Evolutionary conservation across 2,329 filamentous ascomycete species (phyloP).

Genomic region (Alternaria sp.): DNA sequence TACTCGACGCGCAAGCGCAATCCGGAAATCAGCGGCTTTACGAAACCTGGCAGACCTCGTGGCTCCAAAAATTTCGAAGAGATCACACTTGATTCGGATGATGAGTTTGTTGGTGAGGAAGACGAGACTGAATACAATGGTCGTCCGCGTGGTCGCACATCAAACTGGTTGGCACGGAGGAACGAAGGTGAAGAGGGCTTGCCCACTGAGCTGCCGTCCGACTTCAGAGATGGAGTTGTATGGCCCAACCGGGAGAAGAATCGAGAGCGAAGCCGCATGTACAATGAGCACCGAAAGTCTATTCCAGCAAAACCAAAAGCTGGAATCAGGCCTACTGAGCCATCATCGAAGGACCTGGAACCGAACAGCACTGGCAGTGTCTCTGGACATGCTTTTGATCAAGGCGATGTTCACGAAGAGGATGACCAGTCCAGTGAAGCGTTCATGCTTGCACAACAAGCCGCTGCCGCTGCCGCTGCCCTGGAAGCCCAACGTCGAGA

Average conservation of each 20-base stretch:
- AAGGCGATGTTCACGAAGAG: constrained; percentile 43
- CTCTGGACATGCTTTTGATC: constrained; percentile 36
- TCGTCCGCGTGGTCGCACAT: constrained; percentile 39
- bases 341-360: constrained; percentile 35
- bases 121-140: constrained; percentile 26
- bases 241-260: constrained; percentile 42
- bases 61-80: constrained; percentile 54
- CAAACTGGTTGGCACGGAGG: constrained; percentile 55
- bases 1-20: constrained; percentile 48
- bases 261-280: constrained; percentile 31
- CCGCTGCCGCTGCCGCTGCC: constrained; percentile 32
- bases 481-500: constrained; percentile 36
- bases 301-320: constrained; percentile 38
- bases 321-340: constrained; percentile 37
- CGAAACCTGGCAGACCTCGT: constrained; percentile 34
- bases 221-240: constrained; percentile 52
- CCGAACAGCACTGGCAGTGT: constrained; percentile 42
- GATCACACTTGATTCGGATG: constrained; percentile 57
- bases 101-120: constrained; percentile 48
- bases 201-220: constrained; percentile 55
- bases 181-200: constrained; percentile 54
- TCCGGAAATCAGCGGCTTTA: constrained; percentile 33
- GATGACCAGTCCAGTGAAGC: constrained; percentile 40
- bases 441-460: constrained; percentile 37
- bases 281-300: constrained; percentile 37